Conservation (phyloP, 768 basidiomycete species). For the Tricholoma hemisulphureum region DNA sequence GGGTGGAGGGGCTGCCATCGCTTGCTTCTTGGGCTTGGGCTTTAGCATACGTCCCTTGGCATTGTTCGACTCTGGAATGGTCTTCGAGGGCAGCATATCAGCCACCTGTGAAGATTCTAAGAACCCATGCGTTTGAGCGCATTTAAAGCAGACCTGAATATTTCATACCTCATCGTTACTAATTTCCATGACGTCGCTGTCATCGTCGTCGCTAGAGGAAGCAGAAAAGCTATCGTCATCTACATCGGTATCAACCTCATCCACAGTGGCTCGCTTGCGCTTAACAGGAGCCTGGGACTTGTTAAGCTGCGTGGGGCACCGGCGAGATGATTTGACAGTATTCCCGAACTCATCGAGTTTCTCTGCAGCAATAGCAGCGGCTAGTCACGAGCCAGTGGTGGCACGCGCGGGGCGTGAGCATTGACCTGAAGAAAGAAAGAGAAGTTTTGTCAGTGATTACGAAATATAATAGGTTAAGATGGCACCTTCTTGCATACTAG, state of each 20-base stretch:
- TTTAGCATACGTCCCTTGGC: neutral
- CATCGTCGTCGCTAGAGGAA: neutral
- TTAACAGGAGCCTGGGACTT: neutral
- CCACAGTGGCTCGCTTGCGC: neutral
- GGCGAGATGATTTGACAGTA: neutral
- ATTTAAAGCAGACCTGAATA: neutral
- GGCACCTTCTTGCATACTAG: neutral
- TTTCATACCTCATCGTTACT: neutral
- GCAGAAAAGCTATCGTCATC: neutral
- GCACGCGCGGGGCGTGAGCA: neutral
- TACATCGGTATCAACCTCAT: neutral
- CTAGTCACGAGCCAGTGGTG: neutral
- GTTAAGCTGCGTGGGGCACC: neutral
- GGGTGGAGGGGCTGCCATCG: neutral
- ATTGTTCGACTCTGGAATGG: neutral
- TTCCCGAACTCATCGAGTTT: neutral
- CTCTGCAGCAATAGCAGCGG: neutral
- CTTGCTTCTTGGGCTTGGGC: neutral
- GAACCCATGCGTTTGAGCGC: neutral
- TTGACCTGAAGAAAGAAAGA: neutral
- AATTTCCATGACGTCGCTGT: neutral
- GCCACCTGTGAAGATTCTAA: constrained; percentile 4
- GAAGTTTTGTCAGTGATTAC: neutral
- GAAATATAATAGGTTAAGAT: too few species aligned
- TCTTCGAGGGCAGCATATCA: constrained; percentile 4